Percentiles rank a stretch among this genome's conserved stretches.
Evolutionary conservation across 257 asterid genomes (phyloP).

Genomic region (Nicotiana obtusifolia): DNA sequence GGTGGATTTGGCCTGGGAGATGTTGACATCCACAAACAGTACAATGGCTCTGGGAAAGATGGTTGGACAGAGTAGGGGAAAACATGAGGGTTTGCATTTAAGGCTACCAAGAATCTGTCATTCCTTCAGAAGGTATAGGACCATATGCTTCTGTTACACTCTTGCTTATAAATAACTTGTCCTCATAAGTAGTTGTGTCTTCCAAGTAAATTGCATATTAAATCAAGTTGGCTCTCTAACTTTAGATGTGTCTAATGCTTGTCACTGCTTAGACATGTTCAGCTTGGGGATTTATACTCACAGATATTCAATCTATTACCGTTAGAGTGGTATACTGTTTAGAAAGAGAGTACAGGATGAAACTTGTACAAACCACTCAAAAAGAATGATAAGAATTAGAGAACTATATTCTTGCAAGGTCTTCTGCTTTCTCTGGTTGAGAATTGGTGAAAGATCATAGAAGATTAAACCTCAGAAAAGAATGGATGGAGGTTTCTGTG

Average conservation of each 20-base stretch:
- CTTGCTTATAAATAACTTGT: neutral
- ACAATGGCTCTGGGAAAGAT: slow-evolving; percentile 74
- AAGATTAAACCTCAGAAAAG: neutral
- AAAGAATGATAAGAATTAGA: neutral
- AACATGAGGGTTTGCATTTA: slow-evolving; percentile 13
- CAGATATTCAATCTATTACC: neutral
- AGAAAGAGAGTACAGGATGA: neutral
- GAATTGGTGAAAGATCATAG: neutral
- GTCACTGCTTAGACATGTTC: neutral
- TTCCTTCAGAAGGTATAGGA: slow-evolving; percentile 46
- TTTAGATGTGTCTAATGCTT: neutral
- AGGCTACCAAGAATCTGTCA: slow-evolving; percentile 18
- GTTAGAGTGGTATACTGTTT: neutral
- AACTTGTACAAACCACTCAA: neutral
- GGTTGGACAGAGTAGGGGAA: slow-evolving; percentile 33
- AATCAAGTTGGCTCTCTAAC: neutral
- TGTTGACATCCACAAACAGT: slow-evolving; percentile 58
- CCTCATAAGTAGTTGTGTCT: neutral
- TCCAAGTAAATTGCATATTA: slow-evolving; percentile 2
- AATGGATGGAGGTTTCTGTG: neutral
- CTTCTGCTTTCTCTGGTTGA: neutral
- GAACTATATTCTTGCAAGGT: neutral
- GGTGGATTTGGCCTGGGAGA: slow-evolving; percentile 67
- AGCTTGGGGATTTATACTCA: neutral
- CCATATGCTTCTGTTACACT: neutral